phyloP scores from a whole-genome alignment of 2,329 filamentous ascomycete species.

The Penicillium sp. region DNA sequence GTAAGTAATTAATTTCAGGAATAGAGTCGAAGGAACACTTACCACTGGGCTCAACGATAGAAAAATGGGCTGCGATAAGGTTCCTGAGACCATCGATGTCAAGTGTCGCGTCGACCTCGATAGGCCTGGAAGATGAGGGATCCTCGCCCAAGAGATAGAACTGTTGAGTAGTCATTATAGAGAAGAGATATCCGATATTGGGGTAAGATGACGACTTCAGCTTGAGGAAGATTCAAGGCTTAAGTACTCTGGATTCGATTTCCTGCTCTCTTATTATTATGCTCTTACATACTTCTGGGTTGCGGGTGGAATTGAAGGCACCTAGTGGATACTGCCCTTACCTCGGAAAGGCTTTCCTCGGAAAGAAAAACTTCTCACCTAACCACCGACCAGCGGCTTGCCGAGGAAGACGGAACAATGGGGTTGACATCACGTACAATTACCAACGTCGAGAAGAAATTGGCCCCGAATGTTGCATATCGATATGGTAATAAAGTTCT shows the following conservation, averaged over 20 bases:
- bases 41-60: slow-evolving; percentile 21
- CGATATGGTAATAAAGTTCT: not conserved
- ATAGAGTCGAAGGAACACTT: not conserved
- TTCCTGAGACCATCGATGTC: slow-evolving; percentile 11
- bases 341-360: not conserved
- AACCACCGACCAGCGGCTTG: not conserved
- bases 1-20: not conserved
- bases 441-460: no score
- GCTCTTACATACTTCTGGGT: no score
- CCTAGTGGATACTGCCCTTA: not conserved
- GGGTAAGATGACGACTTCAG: not conserved
- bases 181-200: not conserved
- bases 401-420: not conserved
- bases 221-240: not conserved
- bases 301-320: no score
- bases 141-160: slow-evolving; percentile 31
- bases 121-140: slow-evolving; percentile 10
- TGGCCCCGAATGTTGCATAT: not conserved
- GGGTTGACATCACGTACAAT: not conserved
- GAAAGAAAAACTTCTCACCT: not conserved
- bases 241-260: not conserved
- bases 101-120: slow-evolving; percentile 9
- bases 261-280: not conserved
- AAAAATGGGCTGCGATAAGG: slow-evolving; percentile 19
- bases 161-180: slow-evolving; percentile 23